Base-by-base conservation (phyloP, 139 green algal species). In the Chlorella sp. region DNA sequence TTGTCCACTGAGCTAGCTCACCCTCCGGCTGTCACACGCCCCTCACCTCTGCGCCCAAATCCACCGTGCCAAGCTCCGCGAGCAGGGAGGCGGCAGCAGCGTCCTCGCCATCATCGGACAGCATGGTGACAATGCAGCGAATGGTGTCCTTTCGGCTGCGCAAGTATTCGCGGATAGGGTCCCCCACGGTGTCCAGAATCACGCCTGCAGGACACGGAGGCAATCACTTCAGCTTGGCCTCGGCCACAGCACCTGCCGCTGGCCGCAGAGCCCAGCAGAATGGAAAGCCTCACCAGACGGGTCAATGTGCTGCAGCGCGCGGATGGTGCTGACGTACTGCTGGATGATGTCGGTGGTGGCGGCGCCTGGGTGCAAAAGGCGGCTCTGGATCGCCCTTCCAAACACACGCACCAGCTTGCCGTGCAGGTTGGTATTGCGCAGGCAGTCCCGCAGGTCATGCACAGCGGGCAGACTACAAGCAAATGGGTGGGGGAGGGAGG, bases 321-420 rank as follows among this genome's bases (percentile, higher is more conserved):
- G 84, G 71, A 98, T 97, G 38, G 90, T 93, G 3, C 80, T 85
- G 27, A 98, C 83, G 74, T 98, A 99, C 69, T 94, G 90, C 67
- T 90, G 61, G 21, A 98, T 90, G 71, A 99, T 98, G 77, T 96
- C 93, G 31, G 66, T 53, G 8, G 95, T 98, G 29, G 90, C 83
- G 23, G 94, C 95, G 45, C 95, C 95, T 77, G 86, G 60, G 67
- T 97, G 94, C 68, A 98, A 86, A 68, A 99, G 67, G 60, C 83
- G 59, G 42, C 67, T 38, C n/a, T 76, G 29, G 33, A 80, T 77
- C 48, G 85, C 76, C 29, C 50, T 31, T 0, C 82, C 36, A 48
- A 88, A 87, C 11, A 38, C 15, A 1, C 46, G 33, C 45, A 87
- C 73, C 42, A 91, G 74, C 33, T 77, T 56, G 38, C 68, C 45